A percentile compares a stretch with the other conserved stretches of the same genome.
These are phyloP conservation scores for Fomitopsis palustris DNA, from an alignment of 1,284 basidiomycete genomes.

Conservation along the genomic window DNA sequence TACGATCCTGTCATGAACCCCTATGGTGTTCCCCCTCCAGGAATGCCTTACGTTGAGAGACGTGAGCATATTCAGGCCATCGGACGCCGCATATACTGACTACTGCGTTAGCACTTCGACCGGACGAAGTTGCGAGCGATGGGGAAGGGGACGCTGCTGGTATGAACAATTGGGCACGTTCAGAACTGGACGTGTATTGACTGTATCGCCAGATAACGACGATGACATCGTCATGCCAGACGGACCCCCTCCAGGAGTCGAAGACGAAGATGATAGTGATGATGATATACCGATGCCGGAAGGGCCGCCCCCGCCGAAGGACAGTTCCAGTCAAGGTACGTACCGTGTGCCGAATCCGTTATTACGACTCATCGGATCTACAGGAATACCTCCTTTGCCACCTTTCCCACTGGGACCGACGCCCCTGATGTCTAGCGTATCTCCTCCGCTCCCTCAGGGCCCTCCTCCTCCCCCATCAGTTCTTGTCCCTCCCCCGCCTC, in stretches of 20 bases:
- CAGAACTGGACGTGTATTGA: background rate
- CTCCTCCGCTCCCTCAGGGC: conserved; percentile 26
- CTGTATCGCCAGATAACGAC: conserved; percentile 36
- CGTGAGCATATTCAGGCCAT: conserved; percentile 44
- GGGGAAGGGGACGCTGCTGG: conserved; percentile 49
- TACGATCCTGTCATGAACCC: conserved; percentile 94
- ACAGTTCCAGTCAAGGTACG: conserved; percentile 18
- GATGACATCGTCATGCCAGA: conserved; percentile 65
- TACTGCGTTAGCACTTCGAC: conserved; percentile 45
- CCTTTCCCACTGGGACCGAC: conserved; percentile 25
- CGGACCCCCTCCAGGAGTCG: conserved; percentile 63
- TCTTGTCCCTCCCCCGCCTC: conserved; percentile 26
- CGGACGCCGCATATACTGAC: background rate
- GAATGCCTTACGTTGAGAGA: conserved; percentile 90
- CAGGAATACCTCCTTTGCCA: conserved; percentile 5
- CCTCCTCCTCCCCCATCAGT: conserved; percentile 17
- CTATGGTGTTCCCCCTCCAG: conserved; percentile 92
- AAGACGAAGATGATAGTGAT: conserved; percentile 50
- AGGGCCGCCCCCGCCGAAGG: conserved; percentile 60
- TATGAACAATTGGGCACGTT: conserved; percentile 15
- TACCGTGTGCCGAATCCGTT: conserved; percentile 16
- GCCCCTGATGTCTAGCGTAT: conserved; percentile 2
- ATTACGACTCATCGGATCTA: conserved; percentile 2
- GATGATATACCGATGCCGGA: conserved; percentile 88
- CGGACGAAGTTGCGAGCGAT: conserved; percentile 62